phyloP scores from a whole-genome alignment of 2,329 filamentous ascomycete species.

The Trichophyton schoenleinii region DNA sequence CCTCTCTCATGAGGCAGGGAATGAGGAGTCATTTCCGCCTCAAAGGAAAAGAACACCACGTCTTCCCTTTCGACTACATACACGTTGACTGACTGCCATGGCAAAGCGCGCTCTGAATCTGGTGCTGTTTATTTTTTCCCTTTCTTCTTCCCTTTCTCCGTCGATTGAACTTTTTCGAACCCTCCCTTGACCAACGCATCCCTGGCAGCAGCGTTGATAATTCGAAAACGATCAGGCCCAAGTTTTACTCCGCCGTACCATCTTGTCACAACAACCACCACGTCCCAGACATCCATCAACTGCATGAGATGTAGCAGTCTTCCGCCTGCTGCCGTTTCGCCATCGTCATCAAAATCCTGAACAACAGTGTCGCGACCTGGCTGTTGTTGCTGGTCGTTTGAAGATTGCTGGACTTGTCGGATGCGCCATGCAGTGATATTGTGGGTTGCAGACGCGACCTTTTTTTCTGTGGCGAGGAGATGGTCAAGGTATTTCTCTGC shows the following conservation, averaged over 20 bases:
- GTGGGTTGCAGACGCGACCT: slow-evolving; percentile 74
- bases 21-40: neutral
- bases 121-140: slow-evolving; percentile 16
- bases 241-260: slow-evolving; percentile 92
- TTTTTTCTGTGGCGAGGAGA: slow-evolving; percentile 69
- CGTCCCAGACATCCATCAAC: slow-evolving; percentile 86
- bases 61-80: neutral
- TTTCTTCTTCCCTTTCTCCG: slow-evolving; percentile 40
- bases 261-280: slow-evolving; percentile 80
- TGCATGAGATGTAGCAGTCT: slow-evolving; percentile 82
- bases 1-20: neutral
- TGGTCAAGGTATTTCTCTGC: slow-evolving; percentile 61
- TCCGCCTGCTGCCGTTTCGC: slow-evolving; percentile 81
- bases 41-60: neutral
- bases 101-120: neutral
- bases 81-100: neutral
- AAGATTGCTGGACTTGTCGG: slow-evolving; percentile 27
- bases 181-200: slow-evolving; percentile 72
- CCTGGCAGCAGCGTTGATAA: slow-evolving; percentile 77
- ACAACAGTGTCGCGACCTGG: slow-evolving; percentile 36
- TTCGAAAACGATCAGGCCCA: slow-evolving; percentile 75
- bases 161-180: slow-evolving; percentile 44
- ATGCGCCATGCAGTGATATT: slow-evolving; percentile 96
- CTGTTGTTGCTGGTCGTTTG: neutral
- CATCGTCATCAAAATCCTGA: slow-evolving; percentile 93